Evolutionary conservation across 2,329 filamentous ascomycete species (phyloP).

Genomic region (Teratosphaeria zuluensis): DNA sequence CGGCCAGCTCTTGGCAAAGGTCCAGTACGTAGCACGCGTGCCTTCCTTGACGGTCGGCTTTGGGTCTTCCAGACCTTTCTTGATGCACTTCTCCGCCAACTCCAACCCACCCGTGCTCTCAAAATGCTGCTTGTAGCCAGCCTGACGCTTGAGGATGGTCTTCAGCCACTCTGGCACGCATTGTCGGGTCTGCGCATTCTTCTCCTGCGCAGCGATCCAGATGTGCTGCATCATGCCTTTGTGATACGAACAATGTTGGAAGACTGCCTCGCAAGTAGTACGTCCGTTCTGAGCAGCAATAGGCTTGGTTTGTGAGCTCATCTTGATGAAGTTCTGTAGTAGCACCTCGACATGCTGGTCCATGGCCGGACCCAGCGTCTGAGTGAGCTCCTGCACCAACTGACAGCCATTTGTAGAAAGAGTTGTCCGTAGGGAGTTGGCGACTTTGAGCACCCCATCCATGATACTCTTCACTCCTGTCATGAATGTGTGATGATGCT

Average conservation of each 20-base stretch:
- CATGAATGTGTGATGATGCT: conserved; percentile 65
- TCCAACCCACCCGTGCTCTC: conserved; percentile 80
- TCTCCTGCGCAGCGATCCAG: conserved; percentile 74
- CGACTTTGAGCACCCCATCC: conserved; percentile 80
- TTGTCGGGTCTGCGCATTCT: conserved; percentile 77
- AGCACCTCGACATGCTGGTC: conserved; percentile 86
- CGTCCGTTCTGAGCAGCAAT: conserved; percentile 82
- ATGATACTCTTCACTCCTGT: conserved; percentile 61
- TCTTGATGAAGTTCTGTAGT: conserved; percentile 80
- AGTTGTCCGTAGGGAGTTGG: conserved; percentile 78
- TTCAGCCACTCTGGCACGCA: conserved; percentile 77
- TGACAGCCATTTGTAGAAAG: conserved; percentile 78
- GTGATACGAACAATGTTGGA: conserved; percentile 71
- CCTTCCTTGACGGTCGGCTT: conserved; percentile 84
- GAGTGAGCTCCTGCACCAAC: conserved; percentile 75
- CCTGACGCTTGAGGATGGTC: conserved; percentile 68
- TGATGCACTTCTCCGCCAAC: conserved; percentile 75
- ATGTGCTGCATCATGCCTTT: conserved; percentile 77
- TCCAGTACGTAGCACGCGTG: conserved; percentile 80
- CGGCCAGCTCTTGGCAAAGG: conserved; percentile 68
- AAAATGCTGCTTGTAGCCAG: conserved; percentile 67
- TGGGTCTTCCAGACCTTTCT: conserved; percentile 77
- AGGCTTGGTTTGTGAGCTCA: conserved; percentile 84
- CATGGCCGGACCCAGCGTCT: conserved; percentile 63
- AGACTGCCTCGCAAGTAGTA: conserved; percentile 66